These are phyloP conservation scores for Hypomyces rosellus DNA, from an alignment of 2,329 filamentous ascomycete species.

Conservation along the genomic window DNA sequence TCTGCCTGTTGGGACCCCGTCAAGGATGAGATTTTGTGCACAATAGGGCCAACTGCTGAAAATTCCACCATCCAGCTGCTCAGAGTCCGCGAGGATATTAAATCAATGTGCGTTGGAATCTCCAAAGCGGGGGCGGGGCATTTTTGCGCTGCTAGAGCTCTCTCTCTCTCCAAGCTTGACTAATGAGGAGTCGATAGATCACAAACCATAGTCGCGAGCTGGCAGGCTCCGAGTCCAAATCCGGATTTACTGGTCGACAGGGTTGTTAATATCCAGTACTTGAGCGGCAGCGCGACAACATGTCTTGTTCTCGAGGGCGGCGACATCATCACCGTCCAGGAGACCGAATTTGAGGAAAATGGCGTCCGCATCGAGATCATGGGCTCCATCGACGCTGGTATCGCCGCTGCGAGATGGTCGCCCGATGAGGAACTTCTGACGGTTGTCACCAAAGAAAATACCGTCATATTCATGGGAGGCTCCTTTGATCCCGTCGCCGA, in stretches of 20 bases:
- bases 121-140: slow-evolving; percentile 11
- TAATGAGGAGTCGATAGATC: slow-evolving; percentile 19
- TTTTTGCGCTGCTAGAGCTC: neutral
- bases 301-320: slow-evolving; percentile 84
- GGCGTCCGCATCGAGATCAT: slow-evolving; percentile 89
- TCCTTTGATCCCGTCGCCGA: slow-evolving; percentile 80
- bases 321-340: slow-evolving; percentile 80
- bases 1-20: slow-evolving; percentile 81
- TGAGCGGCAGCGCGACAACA: slow-evolving; percentile 69
- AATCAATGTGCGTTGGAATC: slow-evolving; percentile 32
- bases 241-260: slow-evolving; percentile 70
- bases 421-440: slow-evolving; percentile 88
- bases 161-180: slow-evolving; percentile 3
- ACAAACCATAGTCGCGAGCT: slow-evolving; percentile 59
- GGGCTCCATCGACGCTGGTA: slow-evolving; percentile 87
- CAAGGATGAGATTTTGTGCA: slow-evolving; percentile 71
- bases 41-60: slow-evolving; percentile 70
- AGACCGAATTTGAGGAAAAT: slow-evolving; percentile 42
- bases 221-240: slow-evolving; percentile 79
- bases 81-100: slow-evolving; percentile 42
- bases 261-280: slow-evolving; percentile 75
- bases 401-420: slow-evolving; percentile 85
- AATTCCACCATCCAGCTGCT: slow-evolving; percentile 68
- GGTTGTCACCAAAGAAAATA: slow-evolving; percentile 72
- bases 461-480: slow-evolving; percentile 86